Percentiles rank a stretch among this genome's conserved stretches.
Conservation (phyloP, 2,329 filamentous ascomycete genomes). For the Emydomyces testavorans region DNA sequence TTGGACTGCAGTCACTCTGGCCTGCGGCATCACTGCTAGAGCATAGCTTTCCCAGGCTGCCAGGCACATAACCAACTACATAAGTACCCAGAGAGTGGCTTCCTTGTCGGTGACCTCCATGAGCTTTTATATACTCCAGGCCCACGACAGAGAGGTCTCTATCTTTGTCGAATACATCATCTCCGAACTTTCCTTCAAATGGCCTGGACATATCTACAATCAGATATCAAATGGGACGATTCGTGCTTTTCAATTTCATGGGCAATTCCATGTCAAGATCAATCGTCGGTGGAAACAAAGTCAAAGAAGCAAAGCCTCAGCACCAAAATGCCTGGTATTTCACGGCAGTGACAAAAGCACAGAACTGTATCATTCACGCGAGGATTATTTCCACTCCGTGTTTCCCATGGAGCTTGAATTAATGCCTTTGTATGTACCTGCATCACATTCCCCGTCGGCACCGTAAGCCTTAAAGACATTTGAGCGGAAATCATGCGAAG, state of each 20-base stretch:
- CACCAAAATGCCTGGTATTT: too few species aligned
- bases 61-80: too few species aligned
- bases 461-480: slow-evolving; percentile 24
- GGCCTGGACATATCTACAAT: slow-evolving; percentile 14
- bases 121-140: slow-evolving; percentile 25
- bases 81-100: slow-evolving; percentile 23
- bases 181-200: slow-evolving; percentile 27
- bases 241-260: not conserved
- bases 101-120: slow-evolving; percentile 26
- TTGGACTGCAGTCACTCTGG: slow-evolving; percentile 23
- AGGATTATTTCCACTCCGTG: not conserved
- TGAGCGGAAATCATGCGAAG: slow-evolving; percentile 21
- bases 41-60: slow-evolving; percentile 25
- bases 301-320: too few species aligned
- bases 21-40: slow-evolving; percentile 24
- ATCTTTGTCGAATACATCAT: slow-evolving; percentile 28
- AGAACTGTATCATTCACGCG: not conserved
- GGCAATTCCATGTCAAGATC: too few species aligned
- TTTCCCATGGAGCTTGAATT: slow-evolving; percentile 2
- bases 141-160: slow-evolving; percentile 21
- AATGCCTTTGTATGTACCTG: slow-evolving; percentile 15
- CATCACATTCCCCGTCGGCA: slow-evolving; percentile 22
- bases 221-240: not conserved
- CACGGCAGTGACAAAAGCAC: too few species aligned
- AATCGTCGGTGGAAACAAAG: too few species aligned